Conservation (phyloP, 805 yeast species). For the Wickerhamomyces xylosicus region DNA sequence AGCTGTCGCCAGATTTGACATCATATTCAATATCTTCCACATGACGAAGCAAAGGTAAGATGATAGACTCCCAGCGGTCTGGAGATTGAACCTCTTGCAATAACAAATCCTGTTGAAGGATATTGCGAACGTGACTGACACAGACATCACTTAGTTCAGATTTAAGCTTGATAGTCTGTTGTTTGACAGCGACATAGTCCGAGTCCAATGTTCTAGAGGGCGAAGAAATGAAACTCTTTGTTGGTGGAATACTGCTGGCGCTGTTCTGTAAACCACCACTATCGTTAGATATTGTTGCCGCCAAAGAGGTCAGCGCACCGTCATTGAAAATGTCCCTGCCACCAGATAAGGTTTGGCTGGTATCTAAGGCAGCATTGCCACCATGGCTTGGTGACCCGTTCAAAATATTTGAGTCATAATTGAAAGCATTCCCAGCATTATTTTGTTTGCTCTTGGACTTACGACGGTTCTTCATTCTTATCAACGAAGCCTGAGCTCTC, state of each 20-base stretch:
- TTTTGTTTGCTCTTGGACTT: conserved; percentile 36
- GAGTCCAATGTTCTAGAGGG: not conserved
- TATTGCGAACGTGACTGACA: conserved; percentile 32
- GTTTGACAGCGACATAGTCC: not conserved
- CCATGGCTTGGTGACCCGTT: conserved; percentile 3
- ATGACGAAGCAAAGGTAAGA: conserved; percentile 40
- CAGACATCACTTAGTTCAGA: conserved; percentile 27
- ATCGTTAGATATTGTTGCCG: too few species aligned
- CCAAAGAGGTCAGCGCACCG: not conserved
- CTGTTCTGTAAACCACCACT: not conserved
- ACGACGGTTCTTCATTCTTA: conserved; percentile 49
- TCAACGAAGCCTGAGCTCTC: conserved; percentile 55
- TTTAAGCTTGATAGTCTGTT: conserved; percentile 5
- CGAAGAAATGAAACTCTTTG: not conserved
- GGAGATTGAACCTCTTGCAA: conserved; percentile 46
- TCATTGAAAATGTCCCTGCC: not conserved
- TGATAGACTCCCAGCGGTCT: conserved; percentile 47
- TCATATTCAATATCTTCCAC: conserved; percentile 53
- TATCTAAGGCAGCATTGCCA: not conserved
- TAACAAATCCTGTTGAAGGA: conserved; percentile 47
- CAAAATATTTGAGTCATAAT: conserved; percentile 3
- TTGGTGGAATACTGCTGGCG: not conserved
- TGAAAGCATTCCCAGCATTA: not conserved
- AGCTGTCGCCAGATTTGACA: conserved; percentile 53
- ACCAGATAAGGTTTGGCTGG: not conserved